Evolutionary conservation across 2,329 filamentous ascomycete species (phyloP), one percentile per base, ranked within the genome.

Genomic region (Paecilomyces niveus): DNA sequence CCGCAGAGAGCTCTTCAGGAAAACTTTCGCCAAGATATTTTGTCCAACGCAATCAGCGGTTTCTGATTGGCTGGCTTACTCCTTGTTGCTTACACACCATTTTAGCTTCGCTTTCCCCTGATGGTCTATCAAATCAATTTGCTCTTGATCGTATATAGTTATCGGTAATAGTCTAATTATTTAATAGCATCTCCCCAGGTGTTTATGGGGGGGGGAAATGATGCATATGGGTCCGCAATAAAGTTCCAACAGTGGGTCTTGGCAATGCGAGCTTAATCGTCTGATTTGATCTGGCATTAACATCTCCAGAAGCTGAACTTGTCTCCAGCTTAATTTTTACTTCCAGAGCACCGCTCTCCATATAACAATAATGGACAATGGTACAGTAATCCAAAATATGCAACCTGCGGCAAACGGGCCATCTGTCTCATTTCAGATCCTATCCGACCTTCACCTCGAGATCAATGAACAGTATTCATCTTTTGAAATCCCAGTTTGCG

Each of bases 11-110:
- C 62, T 64, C 58, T 61, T 56, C 59, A 56, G 56, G 57, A 63
- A 69, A 70, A 71, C 67, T 65, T 60, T 62, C 64, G 64, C 68
- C 66, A 68, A 68, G 69, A 67, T 60, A 53, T 55, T 58, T 55
- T 55, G 54, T 54, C 62, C 55, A 67, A 67, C 64, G 58, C 59
- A 68, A 71, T 69, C 64, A 61, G 39, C 35, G 6, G n/a, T 15
- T 31, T 62, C 55, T 63, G 45, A 73, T 73, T 73, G 71, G 71
- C 54, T 57, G 57, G 49, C 10, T 49, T 54, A 13, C n/a, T 22
- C 22, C 22, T 3, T 1, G 3, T 22, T 22, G 15, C 5, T 21
- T 18, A 29, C 26, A 7, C 15, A 13, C n/a, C 35, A 15, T 15
- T 15, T 15, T n/a, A 13, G 35, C n/a, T 45, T n/a, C 39, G 39